phyloP scores from a whole-genome alignment of 2,329 filamentous ascomycete species.

The Seiridium cupressi region DNA sequence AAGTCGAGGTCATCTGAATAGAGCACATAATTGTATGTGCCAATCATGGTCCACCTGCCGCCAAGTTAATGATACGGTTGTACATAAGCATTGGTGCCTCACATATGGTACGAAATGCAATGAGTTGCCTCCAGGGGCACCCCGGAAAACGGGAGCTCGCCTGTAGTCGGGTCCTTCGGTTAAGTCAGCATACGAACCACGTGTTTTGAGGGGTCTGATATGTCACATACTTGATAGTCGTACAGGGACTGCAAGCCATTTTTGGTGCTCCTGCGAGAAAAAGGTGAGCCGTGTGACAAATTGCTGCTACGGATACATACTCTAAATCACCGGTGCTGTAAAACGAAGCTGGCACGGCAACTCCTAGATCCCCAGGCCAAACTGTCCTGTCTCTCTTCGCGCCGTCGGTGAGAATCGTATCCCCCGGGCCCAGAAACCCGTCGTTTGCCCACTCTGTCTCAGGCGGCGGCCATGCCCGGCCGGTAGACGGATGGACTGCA shows the following conservation, averaged over 20 bases:
- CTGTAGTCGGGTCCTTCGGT: slow-evolving; percentile 13
- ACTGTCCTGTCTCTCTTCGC: slow-evolving; percentile 54
- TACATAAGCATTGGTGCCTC: slow-evolving; percentile 12
- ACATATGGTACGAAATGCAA: slow-evolving; percentile 29
- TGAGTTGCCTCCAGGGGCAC: slow-evolving; percentile 19
- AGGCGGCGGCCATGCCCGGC: slow-evolving; percentile 26
- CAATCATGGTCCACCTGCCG: slow-evolving; percentile 46
- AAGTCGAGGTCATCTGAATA: slow-evolving; percentile 52
- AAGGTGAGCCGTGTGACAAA: slow-evolving; percentile 3
- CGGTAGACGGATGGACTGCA: slow-evolving; percentile 22
- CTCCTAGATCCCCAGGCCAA: slow-evolving; percentile 56
- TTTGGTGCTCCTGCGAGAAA: slow-evolving; percentile 33
- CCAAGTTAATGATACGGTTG: neutral
- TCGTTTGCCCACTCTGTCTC: slow-evolving; percentile 28
- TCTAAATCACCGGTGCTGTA: slow-evolving; percentile 47
- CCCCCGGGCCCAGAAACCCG: slow-evolving; percentile 24
- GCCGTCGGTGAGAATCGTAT: slow-evolving; percentile 40
- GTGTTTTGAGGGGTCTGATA: neutral
- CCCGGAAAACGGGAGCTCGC: slow-evolving; percentile 24
- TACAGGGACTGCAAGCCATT: slow-evolving; percentile 42
- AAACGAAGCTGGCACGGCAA: slow-evolving; percentile 46
- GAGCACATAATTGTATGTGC: slow-evolving; percentile 56
- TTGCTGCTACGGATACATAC: slow-evolving; percentile 12
- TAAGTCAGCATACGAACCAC: neutral
- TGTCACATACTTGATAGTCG: slow-evolving; percentile 22